Conservation (phyloP, 1,139 yeast species). For the Suhomyces atakaporum region DNA sequence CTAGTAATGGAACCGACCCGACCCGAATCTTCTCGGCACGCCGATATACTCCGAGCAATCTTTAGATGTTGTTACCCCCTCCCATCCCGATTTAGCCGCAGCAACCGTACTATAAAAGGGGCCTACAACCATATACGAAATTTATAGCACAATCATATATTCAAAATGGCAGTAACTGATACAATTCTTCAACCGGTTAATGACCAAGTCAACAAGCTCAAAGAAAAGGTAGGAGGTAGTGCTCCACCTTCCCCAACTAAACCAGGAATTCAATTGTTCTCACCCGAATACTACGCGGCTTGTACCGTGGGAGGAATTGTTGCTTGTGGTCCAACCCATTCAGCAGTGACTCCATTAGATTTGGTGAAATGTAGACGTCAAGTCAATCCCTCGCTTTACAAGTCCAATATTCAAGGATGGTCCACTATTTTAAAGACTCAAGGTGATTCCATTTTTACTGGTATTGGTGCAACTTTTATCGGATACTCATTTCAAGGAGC, state of each 20-base stretch:
- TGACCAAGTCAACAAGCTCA: constrained; percentile 26
- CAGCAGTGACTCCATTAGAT: constrained; percentile 89
- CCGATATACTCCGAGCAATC: no score
- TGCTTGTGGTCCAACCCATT: constrained; percentile 97
- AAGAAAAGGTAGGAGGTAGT: constrained; percentile 19
- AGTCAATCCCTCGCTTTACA: constrained; percentile 71
- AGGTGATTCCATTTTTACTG: constrained; percentile 82
- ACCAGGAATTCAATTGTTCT: constrained; percentile 52
- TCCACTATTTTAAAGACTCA: constrained; percentile 66
- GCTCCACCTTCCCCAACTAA: constrained; percentile 15
- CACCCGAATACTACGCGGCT: constrained; percentile 74
- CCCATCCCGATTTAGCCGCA: constrained; percentile 4
- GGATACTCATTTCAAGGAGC: constrained; percentile 96
- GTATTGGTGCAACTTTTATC: constrained; percentile 85
- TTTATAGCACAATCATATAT: not conserved
- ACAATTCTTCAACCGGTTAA: constrained; percentile 35
- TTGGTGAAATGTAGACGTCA: constrained; percentile 91
- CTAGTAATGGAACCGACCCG: no score
- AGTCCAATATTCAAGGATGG: constrained; percentile 79
- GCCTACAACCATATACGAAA: not conserved
- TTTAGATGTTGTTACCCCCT: no score
- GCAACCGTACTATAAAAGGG: constrained; percentile 7
- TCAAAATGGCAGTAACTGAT: constrained; percentile 25
- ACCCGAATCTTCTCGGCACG: no score
- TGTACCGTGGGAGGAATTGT: constrained; percentile 87